Evolutionary conservation across 768 basidiomycete species (phyloP), one percentile per base, ranked within the genome.

Genomic region (Phaeolepiota aurea): DNA sequence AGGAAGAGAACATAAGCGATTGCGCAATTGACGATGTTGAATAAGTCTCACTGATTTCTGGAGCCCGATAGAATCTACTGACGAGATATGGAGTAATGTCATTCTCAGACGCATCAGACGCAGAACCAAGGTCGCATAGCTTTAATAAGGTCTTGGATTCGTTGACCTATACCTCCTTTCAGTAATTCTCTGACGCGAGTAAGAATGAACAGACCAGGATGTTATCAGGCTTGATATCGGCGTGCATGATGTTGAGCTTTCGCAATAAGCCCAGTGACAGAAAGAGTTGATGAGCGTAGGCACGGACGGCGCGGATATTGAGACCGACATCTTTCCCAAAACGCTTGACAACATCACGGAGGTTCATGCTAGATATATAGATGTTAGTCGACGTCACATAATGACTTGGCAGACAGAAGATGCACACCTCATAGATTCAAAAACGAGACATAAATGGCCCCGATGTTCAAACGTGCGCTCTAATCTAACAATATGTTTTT

Each of bases 71-170:
- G 64, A 98, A 99, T 34, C 96, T 73, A 50, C 88, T 91, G 44
- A 97, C 96, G 41, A 99, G 81, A 61, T 99, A 98, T 7, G 96
- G 96, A 5, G 96, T 97, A 51, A 98, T 92, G 22, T 96, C 96
- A 58, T 90, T 91, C 61, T 97, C 94, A 5, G 82, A 82, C 1
- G 83, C 85, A 59, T 98, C 94, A 4, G 87, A 87, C 1, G 96
- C 96, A 2, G 91, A 94, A n/a, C 96, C 96, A 21, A 99, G 66
- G 62, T 99, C 96, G 54, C 93, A 98, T 2, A 99, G 64, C 63
- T 99, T 99, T 43, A 98, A 64, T 15, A 90, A 61, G 2, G 87
- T 92, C 69, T 98, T 97, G 51, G 80, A 81, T 50, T 97, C 93
- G 48, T 92, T 96, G 20, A 97, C 92, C 92, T 97, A 40, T n/a